These are phyloP conservation scores for Aspergillus calidoustus DNA, from an alignment of 2,329 filamentous ascomycete genomes.

Conservation along the genomic window DNA sequence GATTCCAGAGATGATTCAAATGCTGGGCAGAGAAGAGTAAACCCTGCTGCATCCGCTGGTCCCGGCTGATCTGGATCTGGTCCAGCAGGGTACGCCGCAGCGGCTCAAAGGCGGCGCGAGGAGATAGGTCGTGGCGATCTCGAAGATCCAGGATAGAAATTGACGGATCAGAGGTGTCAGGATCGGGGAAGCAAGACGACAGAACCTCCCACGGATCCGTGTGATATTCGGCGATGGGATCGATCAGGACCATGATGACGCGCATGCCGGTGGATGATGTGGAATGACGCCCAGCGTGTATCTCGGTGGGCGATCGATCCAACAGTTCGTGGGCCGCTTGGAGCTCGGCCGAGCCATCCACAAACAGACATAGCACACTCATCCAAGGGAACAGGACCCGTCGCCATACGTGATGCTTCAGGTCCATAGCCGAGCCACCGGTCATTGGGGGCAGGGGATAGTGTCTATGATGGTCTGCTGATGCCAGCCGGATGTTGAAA, in stretches of 20 bases:
- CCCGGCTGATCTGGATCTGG: no score
- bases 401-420: conserved; percentile 3
- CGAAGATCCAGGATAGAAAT: conserved; percentile 18
- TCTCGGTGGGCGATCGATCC: conserved; percentile 2
- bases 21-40: no score
- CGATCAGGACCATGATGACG: conserved; percentile 19
- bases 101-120: no score
- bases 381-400: conserved; percentile 21
- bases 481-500: not conserved
- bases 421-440: not conserved
- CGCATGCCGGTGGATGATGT: conserved; percentile 1
- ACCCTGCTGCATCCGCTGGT: no score
- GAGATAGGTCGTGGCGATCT: no score
- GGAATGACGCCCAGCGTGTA: not conserved
- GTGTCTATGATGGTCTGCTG: not conserved
- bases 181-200: conserved; percentile 2
- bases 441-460: conserved; percentile 6
- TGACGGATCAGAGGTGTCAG: not conserved
- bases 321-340: conserved; percentile 14
- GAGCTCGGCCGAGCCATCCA: conserved; percentile 19
- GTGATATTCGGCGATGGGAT: not conserved
- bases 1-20: no score
- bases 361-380: conserved; percentile 23
- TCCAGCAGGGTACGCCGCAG: no score
- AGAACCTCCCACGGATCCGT: conserved; percentile 4